These are phyloP conservation scores for Candida hungchunana DNA, from an alignment of 805 yeast genomes.

Conservation along the genomic window DNA sequence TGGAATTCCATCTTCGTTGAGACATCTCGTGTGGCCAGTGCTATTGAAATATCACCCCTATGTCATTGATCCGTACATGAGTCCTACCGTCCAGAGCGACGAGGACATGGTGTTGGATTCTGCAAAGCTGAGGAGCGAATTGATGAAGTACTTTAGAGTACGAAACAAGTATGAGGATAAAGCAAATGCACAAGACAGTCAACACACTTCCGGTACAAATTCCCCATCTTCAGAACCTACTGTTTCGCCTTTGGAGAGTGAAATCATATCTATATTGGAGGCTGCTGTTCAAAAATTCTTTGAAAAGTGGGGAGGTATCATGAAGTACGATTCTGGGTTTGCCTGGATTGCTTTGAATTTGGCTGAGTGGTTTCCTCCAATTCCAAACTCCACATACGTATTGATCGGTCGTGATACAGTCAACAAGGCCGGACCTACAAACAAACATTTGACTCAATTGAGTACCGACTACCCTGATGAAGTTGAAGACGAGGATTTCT, in stretches of 20 bases:
- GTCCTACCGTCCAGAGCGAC: conserved; percentile 35
- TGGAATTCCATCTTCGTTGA: conserved; percentile 80
- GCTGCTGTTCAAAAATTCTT: conserved; percentile 60
- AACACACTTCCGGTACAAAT: conserved; percentile 11
- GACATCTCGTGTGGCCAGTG: conserved; percentile 83
- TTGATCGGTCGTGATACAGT: conserved; percentile 22
- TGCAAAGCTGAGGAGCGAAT: conserved; percentile 46
- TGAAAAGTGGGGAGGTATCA: conserved; percentile 71
- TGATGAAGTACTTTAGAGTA: conserved; percentile 53
- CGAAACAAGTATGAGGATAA: conserved; percentile 20
- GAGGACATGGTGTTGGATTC: conserved; percentile 27
- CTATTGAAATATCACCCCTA: conserved; percentile 79
- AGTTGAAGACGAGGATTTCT: conserved; percentile 8
- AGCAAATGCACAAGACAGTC: neutral
- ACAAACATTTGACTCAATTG: conserved; percentile 23
- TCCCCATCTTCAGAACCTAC: conserved; percentile 16
- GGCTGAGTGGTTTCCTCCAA: conserved; percentile 82
- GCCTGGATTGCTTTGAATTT: conserved; percentile 85
- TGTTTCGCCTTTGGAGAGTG: conserved; percentile 38
- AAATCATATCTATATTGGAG: conserved; percentile 53
- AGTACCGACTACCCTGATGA: conserved; percentile 21
- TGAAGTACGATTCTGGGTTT: conserved; percentile 76
- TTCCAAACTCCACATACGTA: conserved; percentile 23
- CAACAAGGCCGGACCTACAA: conserved; percentile 16
- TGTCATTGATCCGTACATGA: conserved; percentile 72